Percentiles rank a stretch among this genome's conserved stretches.
These are phyloP conservation scores for Pyrrhoderma lamaoense DNA, from an alignment of 1,284 basidiomycete species.

Conservation along the genomic window DNA sequence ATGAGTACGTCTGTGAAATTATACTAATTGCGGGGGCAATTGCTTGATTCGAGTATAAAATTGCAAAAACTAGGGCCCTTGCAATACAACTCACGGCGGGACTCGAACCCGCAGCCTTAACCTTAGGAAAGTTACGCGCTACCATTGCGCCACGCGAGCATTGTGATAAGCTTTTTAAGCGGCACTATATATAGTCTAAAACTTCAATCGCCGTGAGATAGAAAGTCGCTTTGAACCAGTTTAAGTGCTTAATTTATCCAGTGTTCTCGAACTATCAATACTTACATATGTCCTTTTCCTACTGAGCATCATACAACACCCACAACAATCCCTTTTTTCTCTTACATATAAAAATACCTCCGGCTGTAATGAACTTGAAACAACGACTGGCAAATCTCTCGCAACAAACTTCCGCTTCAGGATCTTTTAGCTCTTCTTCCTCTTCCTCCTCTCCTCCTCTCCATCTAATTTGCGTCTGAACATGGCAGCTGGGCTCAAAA, in stretches of 20 bases:
- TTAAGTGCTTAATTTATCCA: too few relatives aligned
- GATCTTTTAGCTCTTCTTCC: conserved; percentile 33
- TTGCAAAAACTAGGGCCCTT: too few relatives aligned
- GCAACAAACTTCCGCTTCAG: conserved; percentile 33
- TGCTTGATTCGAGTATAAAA: too few relatives aligned
- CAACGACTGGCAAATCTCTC: conserved; percentile 54
- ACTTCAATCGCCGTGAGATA: too few relatives aligned
- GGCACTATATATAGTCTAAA: too few relatives aligned
- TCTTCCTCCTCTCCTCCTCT: conserved; percentile 15
- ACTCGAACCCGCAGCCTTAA: conserved; percentile 22
- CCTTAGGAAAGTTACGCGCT: conserved; percentile 23
- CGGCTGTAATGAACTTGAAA: conserved; percentile 36
- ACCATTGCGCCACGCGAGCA: conserved; percentile 22
- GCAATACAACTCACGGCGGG: conserved; percentile 18
- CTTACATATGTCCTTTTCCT: too few relatives aligned
- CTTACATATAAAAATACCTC: neutral
- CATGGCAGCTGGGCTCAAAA: neutral
- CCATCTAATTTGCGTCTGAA: neutral
- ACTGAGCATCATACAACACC: too few relatives aligned
- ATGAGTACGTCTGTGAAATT: too few relatives aligned
- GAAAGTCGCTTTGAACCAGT: too few relatives aligned
- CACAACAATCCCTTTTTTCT: too few relatives aligned
- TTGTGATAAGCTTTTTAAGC: neutral
- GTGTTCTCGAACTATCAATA: too few relatives aligned
- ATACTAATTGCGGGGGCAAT: too few relatives aligned